Evolutionary conservation across 2,329 filamentous ascomycete genomes (phyloP), one percentile per base, ranked within the genome.

Genomic region (Pezizomycotina sp.): DNA sequence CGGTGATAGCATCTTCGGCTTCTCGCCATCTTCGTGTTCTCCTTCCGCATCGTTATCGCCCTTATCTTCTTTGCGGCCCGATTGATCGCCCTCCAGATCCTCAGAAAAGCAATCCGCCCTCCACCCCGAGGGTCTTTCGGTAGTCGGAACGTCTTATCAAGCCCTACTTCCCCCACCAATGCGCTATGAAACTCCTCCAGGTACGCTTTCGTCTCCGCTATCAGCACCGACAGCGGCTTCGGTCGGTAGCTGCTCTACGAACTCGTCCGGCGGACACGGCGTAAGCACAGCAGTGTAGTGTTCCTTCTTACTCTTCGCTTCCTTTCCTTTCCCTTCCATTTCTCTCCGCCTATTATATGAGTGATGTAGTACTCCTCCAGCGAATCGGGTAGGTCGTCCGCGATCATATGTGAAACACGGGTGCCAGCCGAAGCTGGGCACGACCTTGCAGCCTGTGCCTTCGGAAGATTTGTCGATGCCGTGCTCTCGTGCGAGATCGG

Each of bases 381-480:
- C 29, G 51, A 49, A 19, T 53, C 19, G 23, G 52, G 53, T 13
- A 53, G 55, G 54, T 80, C 71, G 50, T 74, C 67, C 52, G 73
- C 81, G 50, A 89, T 65, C 47, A 80, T 73, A 54, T 86, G 78
- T 77, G 56, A 84, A 86, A 80, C 80, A 89, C 1, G 80, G 80
- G 53, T 89, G 80, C 77, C 79, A 84, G 13, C 80, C 80, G 57
- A 84, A 86, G n/a, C 73, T 71, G 0, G 80, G 77, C 3, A 86
- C 49, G 15, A 74, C 34, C 12, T 50, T 38, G 31, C 37, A 40
- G 2, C 49, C 36, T 43, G 52, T 55, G 12, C 48, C 24, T 9
- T 55, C 51, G 4, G 42, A 32, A 13, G 56, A 16, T 22, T 39
- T 45, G 42, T 53, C 49, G 30, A 76, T 52, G 22, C 68, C 66